These are phyloP conservation scores for Leptomonas pyrrhocoris DNA, from an alignment of 208 protist species.

Conservation along the genomic window DNA sequence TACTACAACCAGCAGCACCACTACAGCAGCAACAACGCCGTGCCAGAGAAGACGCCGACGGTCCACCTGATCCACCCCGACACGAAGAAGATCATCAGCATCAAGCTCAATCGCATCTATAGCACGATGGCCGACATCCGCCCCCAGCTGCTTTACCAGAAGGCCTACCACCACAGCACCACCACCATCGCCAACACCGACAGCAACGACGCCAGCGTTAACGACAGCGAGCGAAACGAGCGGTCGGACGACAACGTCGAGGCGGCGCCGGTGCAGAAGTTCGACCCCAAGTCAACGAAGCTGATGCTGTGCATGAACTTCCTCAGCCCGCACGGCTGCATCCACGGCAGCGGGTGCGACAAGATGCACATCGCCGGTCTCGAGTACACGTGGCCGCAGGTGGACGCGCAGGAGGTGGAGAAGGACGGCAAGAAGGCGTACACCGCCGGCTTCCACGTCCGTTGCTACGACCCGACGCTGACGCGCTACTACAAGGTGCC, in stretches of 20 bases:
- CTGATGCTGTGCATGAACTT: constrained; percentile 61
- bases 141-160: constrained; percentile 36
- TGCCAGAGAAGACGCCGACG: constrained; percentile 71
- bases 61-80: constrained; percentile 49
- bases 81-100: constrained; percentile 46
- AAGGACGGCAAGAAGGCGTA: constrained; percentile 44
- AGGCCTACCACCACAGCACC: constrained; percentile 6
- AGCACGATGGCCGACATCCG: constrained; percentile 55
- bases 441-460: constrained; percentile 60
- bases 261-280: constrained; percentile 8
- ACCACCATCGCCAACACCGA: not conserved
- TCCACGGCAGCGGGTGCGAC: constrained; percentile 64
- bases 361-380: constrained; percentile 76
- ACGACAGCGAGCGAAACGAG: constrained; percentile 21
- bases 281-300: constrained; percentile 41
- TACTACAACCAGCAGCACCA: constrained; percentile 56
- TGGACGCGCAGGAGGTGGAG: constrained; percentile 37
- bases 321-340: constrained; percentile 51
- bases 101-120: constrained; percentile 77
- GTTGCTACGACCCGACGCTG: constrained; percentile 73
- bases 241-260: constrained; percentile 25
- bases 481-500: constrained; percentile 78
- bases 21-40: constrained; percentile 70
- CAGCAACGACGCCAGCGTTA: constrained; percentile 30
- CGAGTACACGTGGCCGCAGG: constrained; percentile 77